Conservation (phyloP, 148 eudicot genomes). For the Selenicereus undatus region DNA sequence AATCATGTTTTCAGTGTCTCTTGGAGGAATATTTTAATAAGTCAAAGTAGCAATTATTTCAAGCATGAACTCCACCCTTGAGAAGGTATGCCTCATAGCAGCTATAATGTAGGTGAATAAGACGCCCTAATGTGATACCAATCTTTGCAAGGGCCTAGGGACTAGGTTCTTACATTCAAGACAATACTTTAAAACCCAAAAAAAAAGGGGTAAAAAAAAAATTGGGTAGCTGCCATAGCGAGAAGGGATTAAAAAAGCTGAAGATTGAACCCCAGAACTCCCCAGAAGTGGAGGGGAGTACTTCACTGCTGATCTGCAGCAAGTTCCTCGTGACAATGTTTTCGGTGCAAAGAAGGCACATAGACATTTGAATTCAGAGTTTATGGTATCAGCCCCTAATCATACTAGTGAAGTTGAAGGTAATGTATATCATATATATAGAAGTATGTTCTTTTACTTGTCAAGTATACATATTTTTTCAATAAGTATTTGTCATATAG, state of each 20-base stretch:
- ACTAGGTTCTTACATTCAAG: too few relatives aligned
- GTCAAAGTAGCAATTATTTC: constrained; percentile 30
- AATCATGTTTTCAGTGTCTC: constrained; percentile 19
- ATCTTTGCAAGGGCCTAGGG: too few relatives aligned
- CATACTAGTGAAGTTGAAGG: not conserved
- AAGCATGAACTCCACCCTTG: constrained; percentile 8
- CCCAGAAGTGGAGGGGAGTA: not conserved
- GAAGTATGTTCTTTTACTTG: too few relatives aligned
- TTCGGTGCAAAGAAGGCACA: not conserved
- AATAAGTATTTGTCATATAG: too few relatives aligned
- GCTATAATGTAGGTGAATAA: not conserved
- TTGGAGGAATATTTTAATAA: constrained; percentile 28
- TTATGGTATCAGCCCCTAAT: not conserved
- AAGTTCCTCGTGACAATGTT: not conserved
- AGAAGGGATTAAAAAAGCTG: not conserved
- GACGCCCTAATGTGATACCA: too few relatives aligned
- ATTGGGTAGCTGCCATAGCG: not conserved
- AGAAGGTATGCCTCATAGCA: constrained; percentile 16
- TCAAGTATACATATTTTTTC: too few relatives aligned
- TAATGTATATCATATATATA: too few relatives aligned
- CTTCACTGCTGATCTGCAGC: too few relatives aligned
- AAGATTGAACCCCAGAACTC: not conserved
- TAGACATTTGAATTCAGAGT: not conserved
- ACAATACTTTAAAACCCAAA: too few relatives aligned
- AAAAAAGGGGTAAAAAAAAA: too few relatives aligned